Percentiles rank a stretch among this genome's conserved stretches.
These are phyloP conservation scores for Magnusiomyces fungicola DNA, from an alignment of 1,139 yeast genomes.

Conservation along the genomic window DNA sequence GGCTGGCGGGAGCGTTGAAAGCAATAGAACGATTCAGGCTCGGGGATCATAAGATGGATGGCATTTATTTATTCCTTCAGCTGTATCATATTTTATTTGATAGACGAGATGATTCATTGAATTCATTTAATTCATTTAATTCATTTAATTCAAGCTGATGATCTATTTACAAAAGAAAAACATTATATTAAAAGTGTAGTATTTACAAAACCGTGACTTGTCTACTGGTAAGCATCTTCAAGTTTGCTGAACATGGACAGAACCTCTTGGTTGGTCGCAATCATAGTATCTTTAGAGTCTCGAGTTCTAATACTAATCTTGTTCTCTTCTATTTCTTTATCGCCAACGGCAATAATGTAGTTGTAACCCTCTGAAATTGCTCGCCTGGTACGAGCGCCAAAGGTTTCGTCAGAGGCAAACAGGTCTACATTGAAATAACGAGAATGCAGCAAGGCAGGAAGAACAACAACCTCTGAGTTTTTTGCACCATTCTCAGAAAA, in stretches of 20 bases:
- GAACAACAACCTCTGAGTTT: conserved; percentile 7
- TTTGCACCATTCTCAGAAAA: background rate
- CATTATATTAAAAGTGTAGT: too few species aligned
- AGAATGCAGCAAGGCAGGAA: conserved; percentile 39
- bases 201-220: too few species aligned
- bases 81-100: too few species aligned
- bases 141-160: too few species aligned
- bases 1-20: background rate
- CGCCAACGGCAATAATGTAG: conserved; percentile 79
- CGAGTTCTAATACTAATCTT: conserved; percentile 64
- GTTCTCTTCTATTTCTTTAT: conserved; percentile 59
- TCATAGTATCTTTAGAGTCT: conserved; percentile 41
- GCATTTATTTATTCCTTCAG: too few species aligned
- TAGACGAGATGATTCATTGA: too few species aligned
- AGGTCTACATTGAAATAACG: conserved; percentile 68
- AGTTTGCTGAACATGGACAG: conserved; percentile 22
- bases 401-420: conserved; percentile 66
- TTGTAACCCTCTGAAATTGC: conserved; percentile 72
- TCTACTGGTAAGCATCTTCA: conserved; percentile 22
- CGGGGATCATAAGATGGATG: too few species aligned
- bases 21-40: background rate
- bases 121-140: too few species aligned
- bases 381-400: conserved; percentile 73
- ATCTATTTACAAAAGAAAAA: too few species aligned
- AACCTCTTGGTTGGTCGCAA: conserved; percentile 26